Base-by-base conservation (phyloP, 306 rosid species). In the Pueraria montana region DNA sequence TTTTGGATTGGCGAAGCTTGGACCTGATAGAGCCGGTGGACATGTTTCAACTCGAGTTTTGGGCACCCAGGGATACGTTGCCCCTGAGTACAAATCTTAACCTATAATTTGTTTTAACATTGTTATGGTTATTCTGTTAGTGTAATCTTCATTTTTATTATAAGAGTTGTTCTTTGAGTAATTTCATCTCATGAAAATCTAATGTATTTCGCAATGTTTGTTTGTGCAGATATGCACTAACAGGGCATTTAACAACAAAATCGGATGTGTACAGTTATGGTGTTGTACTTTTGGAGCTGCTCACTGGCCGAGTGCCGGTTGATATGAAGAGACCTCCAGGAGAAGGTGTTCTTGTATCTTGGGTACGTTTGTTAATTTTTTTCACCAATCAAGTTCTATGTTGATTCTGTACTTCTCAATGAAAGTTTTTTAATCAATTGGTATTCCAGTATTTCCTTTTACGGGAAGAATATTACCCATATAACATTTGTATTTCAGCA, bases 201-300 rank as follows among this genome's bases (percentile, higher is more conserved):
- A 11, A 5, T 36, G 18, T 59, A 73, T 46, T 48, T 71, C 11
- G 66, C 77, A 50, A 78, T 85, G 71, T 32, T 77, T 79, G 64
- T 14, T 61, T 52, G 27, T 91, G 83, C 91, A 96, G 99, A 87
- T 93, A 96, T 89, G 99, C 99, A 49, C 86, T 96, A 63, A 96
- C 99, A 2, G 99, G 97, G 45, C 99, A 93, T 89, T 91, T 96
- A 82, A 96, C 99, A 55, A 92, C 97, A 62, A 93, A 96, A 85
- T 96, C 99, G 14, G 99, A 96, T 76, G 98, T 96, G 7, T 96
- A 96, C 77, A 92, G 98, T 80, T 96, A 89, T 8, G 99, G 99
- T 59, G 94, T 96, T 50, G 98, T 96, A 58, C 97, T 96, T 82
- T 82, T 96, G 83, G 98, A 96, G 91, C 86, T 96, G 84, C 97